Evolutionary conservation across 192 early-diverging fungal species (phyloP).

Genomic region (Lunasporangiospora selenospora): DNA sequence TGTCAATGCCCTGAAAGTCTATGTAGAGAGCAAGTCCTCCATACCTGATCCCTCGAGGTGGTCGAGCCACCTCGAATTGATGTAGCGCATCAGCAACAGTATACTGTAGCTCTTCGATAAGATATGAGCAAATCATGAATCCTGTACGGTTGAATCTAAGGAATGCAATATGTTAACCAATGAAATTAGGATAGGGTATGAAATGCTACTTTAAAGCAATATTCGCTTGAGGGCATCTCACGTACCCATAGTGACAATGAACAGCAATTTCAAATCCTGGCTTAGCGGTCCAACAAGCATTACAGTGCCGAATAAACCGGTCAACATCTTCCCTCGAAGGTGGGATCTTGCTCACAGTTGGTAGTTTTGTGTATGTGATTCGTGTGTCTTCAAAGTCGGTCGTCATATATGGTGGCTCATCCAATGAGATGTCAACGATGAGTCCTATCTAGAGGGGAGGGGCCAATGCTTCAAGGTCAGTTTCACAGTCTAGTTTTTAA

Average conservation of each 20-base stretch:
- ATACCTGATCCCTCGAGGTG: constrained; percentile 58
- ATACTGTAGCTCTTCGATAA: constrained; percentile 55
- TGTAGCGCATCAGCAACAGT: constrained; percentile 56
- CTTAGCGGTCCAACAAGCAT: constrained; percentile 51
- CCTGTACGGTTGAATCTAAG: constrained; percentile 62
- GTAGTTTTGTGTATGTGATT: constrained; percentile 56
- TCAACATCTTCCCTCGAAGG: constrained; percentile 53
- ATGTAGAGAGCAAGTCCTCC: not conserved
- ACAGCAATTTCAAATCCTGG: constrained; percentile 61
- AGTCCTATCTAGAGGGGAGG: constrained; percentile 18
- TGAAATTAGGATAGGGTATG: not conserved
- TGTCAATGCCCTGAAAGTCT: not conserved
- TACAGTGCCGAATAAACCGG: constrained; percentile 49
- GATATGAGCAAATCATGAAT: constrained; percentile 62
- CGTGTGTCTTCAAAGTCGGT: constrained; percentile 61
- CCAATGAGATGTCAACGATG: constrained; percentile 61
- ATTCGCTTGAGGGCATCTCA: no score
- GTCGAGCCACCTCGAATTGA: constrained; percentile 51
- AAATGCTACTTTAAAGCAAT: not conserved
- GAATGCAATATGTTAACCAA: no score
- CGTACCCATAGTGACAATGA: constrained; percentile 66
- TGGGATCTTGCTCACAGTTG: constrained; percentile 59
- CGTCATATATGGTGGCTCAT: constrained; percentile 58
- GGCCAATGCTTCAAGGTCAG: not conserved
- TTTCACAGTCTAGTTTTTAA: not conserved